Base-by-base conservation (phyloP, 805 yeast genomes). In the Lipomyces oligophaga region DNA sequence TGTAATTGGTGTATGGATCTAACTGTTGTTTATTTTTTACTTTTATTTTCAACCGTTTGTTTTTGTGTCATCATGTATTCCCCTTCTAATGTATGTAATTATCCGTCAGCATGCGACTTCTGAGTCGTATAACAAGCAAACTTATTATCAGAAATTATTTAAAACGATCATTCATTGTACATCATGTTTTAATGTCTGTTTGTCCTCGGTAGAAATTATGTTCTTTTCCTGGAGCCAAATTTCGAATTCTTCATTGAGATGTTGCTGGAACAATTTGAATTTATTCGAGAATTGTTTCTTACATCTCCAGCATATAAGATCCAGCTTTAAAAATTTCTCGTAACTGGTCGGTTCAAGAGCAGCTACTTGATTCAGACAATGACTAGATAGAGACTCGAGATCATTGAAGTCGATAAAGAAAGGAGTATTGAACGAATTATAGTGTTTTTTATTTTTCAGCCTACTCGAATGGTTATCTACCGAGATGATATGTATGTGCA, bases 401-500 rank as follows among this genome's bases (percentile, higher is more conserved):
- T 67, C 68, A 1, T 70, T 72, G 61, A 81, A 77, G 0, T 67
- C 66, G 1, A 83, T 77, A 47, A 85, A 84, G 60, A 85, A 85
- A 0, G 58, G 57, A 0, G 88, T 77, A 18, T 71, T 79, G 65
- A 85, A 85, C 2, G 88, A 80, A 59, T 80, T 80, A 63, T 78
- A 85, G 63, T 85, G 95, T 45, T 70, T 73, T 49, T 73, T 76
- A 55, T 78, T 69, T 61, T 83, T 85, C 66, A 85, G 45, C 21
- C 69, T 58, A 0, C 65, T 66, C 7, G 84, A 76, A 54, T 68
- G 58, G 58, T 81, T 74, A 63, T 85, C 95, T 39, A 67, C 69
- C 0, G 88, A 79, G 38, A 85, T 70, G 20, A 85, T 77, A 66
- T 85, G 95, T 16, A 85, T 67, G 59, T 85, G 95, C 36, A 85